A percentile compares a stretch with the other conserved stretches of the same genome.
These are phyloP conservation scores for Apiospora pterosperma DNA, from an alignment of 2,329 filamentous ascomycete genomes.

Conservation along the genomic window DNA sequence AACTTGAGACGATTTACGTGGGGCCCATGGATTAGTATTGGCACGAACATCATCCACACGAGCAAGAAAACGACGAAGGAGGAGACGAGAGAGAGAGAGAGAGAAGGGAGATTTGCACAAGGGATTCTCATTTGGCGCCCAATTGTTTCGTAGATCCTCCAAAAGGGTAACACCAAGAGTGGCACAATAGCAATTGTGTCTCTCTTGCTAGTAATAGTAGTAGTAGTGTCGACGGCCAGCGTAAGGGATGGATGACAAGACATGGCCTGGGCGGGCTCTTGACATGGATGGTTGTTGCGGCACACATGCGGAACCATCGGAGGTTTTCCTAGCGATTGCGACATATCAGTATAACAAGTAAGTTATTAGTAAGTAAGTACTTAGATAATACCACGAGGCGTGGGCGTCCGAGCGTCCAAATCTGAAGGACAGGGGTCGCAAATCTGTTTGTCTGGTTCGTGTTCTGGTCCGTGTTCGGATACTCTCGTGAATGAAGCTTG, in stretches of 20 bases:
- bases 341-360: not conserved
- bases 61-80: not conserved
- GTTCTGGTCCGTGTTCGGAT: not conserved
- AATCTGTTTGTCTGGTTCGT: not conserved
- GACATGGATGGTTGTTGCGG: not conserved
- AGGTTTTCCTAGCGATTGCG: slow-evolving; percentile 1
- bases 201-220: no score
- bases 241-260: not conserved
- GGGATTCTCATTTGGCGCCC: not conserved
- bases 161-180: not conserved
- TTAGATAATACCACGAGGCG: not conserved
- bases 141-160: slow-evolving; percentile 12
- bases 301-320: not conserved
- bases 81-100: not conserved
- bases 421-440: not conserved
- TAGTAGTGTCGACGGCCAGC: not conserved
- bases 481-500: not conserved
- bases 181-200: not conserved
- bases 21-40: not conserved
- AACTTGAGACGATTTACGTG: not conserved
- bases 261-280: no score
- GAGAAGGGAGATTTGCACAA: not conserved
- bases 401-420: not conserved
- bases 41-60: not conserved
- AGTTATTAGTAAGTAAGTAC: no score